phyloP scores from a whole-genome alignment of 1,284 basidiomycete genomes.

The Puccinia novopanici region DNA sequence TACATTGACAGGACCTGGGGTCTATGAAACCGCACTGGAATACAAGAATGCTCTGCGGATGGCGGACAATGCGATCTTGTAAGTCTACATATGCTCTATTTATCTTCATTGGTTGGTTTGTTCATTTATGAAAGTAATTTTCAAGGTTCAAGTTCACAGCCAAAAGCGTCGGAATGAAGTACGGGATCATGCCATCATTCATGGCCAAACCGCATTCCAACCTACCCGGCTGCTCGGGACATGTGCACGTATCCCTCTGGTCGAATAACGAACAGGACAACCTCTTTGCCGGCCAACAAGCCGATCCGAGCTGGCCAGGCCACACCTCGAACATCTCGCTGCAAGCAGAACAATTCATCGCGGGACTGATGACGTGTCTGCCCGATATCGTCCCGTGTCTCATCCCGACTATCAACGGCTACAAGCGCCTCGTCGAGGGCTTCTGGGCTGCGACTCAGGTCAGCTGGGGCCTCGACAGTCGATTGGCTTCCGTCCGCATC shows the following conservation, averaged over 20 bases:
- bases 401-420: slow-evolving; percentile 67
- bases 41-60: slow-evolving; percentile 81
- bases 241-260: slow-evolving; percentile 85
- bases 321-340: slow-evolving; percentile 83
- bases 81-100: not conserved
- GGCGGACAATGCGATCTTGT: slow-evolving; percentile 86
- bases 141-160: slow-evolving; percentile 78
- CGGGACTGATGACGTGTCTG: slow-evolving; percentile 83
- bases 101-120: not conserved
- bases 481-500: slow-evolving; percentile 44
- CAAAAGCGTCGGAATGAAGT: slow-evolving; percentile 86
- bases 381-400: slow-evolving; percentile 66
- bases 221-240: slow-evolving; percentile 63
- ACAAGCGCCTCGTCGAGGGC: slow-evolving; percentile 92
- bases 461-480: slow-evolving; percentile 49
- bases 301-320: slow-evolving; percentile 33
- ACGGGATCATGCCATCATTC: slow-evolving; percentile 86
- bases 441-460: slow-evolving; percentile 49
- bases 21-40: slow-evolving; percentile 89
- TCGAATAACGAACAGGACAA: slow-evolving; percentile 70
- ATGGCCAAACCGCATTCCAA: slow-evolving; percentile 77
- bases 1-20: slow-evolving; percentile 63
- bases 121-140: not conserved
- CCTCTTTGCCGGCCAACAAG: slow-evolving; percentile 70
- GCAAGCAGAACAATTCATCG: slow-evolving; percentile 86